These are phyloP conservation scores for Hirschfeldia incana DNA, from an alignment of 345 rosid genomes.

Conservation along the genomic window DNA sequence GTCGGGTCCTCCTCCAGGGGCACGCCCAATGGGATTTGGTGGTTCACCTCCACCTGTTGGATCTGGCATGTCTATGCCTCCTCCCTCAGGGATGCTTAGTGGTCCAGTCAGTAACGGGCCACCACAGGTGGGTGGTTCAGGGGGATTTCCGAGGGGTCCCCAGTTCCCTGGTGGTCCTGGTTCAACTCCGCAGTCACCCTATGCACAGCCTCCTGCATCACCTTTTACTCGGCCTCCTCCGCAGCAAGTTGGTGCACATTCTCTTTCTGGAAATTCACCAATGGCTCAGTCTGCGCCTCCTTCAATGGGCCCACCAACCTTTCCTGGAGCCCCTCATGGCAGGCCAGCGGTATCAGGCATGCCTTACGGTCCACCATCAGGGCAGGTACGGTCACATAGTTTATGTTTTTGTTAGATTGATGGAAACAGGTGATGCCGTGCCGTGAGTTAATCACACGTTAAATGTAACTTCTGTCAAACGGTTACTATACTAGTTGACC, in stretches of 20 bases:
- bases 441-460: not conserved
- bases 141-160: constrained; percentile 42
- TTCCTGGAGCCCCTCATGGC: constrained; percentile 52
- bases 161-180: constrained; percentile 46
- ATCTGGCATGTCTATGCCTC: constrained; percentile 44
- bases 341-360: constrained; percentile 48
- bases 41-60: constrained; percentile 46
- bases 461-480: not conserved
- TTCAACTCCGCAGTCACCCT: constrained; percentile 47
- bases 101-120: constrained; percentile 55
- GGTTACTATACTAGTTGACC: constrained; percentile 11
- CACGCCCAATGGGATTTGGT: constrained; percentile 52
- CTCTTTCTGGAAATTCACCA: constrained; percentile 47
- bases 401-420: constrained; percentile 21
- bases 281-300: not conserved
- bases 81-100: constrained; percentile 41
- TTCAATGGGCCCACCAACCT: constrained; percentile 47
- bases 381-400: constrained; percentile 48
- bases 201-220: constrained; percentile 53
- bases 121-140: constrained; percentile 39
- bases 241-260: constrained; percentile 50
- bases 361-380: constrained; percentile 69
- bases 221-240: constrained; percentile 47
- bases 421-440: not conserved
- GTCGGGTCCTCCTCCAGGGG: constrained; percentile 47